Evolutionary conservation across 306 rosid species (phyloP), one percentile per base, ranked within the genome.

Genomic region (Phaseolus lunatus): DNA sequence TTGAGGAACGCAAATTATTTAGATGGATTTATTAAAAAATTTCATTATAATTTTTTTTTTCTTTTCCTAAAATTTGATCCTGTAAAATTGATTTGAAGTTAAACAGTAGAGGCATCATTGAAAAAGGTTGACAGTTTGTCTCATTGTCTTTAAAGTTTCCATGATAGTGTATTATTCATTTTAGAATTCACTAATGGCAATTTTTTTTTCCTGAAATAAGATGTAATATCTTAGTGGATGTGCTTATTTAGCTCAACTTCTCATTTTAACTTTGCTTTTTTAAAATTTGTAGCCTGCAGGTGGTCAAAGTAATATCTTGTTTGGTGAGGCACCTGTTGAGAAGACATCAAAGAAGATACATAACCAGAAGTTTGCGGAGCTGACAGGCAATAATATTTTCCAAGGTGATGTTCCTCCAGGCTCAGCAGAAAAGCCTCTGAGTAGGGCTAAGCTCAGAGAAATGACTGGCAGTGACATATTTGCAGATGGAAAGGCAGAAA

Each of bases 391-490:
- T 39, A 86, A 87, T 73, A 95, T 95, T 63, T 95, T 95, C 70
- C 89, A 88, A 47, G 98, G 91, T 67, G 92, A 89, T 63, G 86
- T 78, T 84, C 84, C 93, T 10, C 83, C 93, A 1, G 97, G 98
- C 23, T 87, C 91, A 3, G 87, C 89, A 9, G 97, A 95, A 84
- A 95, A 92, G 85, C 83, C 86, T 43, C 84, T 90, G 75, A 92
- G 97, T 86, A 75, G 87, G 4, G 98, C 98, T 67, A 95, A 95
- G 82, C 86, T 90, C 75, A 90, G 92, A 85, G 98, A 95, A 81
- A 92, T 95, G 84, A 92, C 87, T 27, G 98, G 98, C 52, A 95
- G 91, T 77, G 65, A 95, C 90, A 95, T 95, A 67, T 95, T 95
- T 82, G 90, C 92, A 11, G 97, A 92, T 52, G 98, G 92, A 62